phyloP scores from a whole-genome alignment of 2,329 filamentous ascomycete species.

The Alternaria viburni region DNA sequence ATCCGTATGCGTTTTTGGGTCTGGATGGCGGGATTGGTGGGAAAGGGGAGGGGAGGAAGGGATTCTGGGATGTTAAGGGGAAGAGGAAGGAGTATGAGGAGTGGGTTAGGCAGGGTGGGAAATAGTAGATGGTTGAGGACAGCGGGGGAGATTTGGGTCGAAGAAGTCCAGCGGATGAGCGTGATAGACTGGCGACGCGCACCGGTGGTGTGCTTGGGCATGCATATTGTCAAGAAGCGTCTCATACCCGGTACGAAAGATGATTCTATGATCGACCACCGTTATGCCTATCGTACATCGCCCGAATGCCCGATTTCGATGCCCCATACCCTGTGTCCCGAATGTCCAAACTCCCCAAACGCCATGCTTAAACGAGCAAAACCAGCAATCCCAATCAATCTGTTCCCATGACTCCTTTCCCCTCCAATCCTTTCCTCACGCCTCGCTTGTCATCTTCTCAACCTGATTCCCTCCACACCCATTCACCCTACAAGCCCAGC shows the following conservation, averaged over 20 bases:
- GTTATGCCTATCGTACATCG: not conserved
- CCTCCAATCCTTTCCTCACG: conserved; percentile 17
- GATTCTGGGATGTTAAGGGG: conserved; percentile 88
- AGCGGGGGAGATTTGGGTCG: not conserved
- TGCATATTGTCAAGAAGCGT: not conserved
- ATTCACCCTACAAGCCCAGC: conserved; percentile 36
- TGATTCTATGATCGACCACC: not conserved
- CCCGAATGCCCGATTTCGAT: not conserved
- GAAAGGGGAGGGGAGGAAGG: conserved; percentile 71
- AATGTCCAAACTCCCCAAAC: conserved; percentile 11
- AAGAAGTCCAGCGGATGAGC: not conserved
- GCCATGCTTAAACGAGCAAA: conserved; percentile 18
- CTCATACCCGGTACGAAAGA: not conserved
- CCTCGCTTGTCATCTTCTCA: conserved; percentile 36
- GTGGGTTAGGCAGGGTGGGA: conserved; percentile 56
- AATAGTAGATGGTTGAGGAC: conserved; percentile 7
- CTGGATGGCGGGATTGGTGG: conserved; percentile 61
- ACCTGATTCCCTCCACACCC: conserved; percentile 28
- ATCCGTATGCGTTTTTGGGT: conserved; percentile 74
- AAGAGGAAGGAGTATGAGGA: conserved; percentile 87
- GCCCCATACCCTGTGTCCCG: not conserved
- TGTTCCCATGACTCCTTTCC: no score
- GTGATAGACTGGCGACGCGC: not conserved
- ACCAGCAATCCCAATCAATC: not conserved
- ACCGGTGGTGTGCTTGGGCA: not conserved